Evolutionary conservation across 805 yeast genomes (phyloP).

Genomic region (Saccharomycopsis sp.): DNA sequence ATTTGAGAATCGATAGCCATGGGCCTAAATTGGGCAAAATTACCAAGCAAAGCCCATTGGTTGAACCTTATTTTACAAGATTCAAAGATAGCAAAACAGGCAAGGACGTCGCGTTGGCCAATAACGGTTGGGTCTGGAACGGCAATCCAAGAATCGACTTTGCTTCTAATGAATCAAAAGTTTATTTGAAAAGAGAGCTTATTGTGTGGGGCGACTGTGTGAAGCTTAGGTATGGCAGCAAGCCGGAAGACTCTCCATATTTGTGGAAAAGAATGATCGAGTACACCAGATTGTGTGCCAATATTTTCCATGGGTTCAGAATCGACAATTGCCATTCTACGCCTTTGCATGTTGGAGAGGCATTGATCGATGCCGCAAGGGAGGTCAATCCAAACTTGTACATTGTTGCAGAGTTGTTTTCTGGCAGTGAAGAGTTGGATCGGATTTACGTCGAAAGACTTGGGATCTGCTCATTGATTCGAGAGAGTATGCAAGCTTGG

Average conservation of each 20-base stretch:
- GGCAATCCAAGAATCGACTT: conserved; percentile 91
- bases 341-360: conserved; percentile 90
- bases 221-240: conserved; percentile 74
- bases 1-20: conserved; percentile 62
- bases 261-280: conserved; percentile 83
- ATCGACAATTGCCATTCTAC: conserved; percentile 96
- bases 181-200: conserved; percentile 84
- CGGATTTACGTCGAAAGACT: conserved; percentile 82
- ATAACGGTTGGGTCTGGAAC: conserved; percentile 99
- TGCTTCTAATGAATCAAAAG: conserved; percentile 71
- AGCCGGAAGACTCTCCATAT: conserved; percentile 76
- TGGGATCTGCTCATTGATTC: conserved; percentile 78
- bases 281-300: conserved; percentile 66
- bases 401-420: conserved; percentile 88
- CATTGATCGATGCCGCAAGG: conserved; percentile 81
- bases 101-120: conserved; percentile 64
- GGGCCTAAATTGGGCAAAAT: conserved; percentile 78
- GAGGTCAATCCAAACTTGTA: conserved; percentile 74
- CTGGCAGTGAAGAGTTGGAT: conserved; percentile 89
- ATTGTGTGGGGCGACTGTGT: conserved; percentile 98
- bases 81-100: conserved; percentile 44
- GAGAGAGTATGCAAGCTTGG: conserved; percentile 98
- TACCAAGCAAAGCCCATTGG: conserved; percentile 47
- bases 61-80: conserved; percentile 84
- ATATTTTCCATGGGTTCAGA: conserved; percentile 75